Evolutionary conservation across 306 rosid species (phyloP), one percentile per base, ranked within the genome.

Genomic region (Phaseolus lunatus): DNA sequence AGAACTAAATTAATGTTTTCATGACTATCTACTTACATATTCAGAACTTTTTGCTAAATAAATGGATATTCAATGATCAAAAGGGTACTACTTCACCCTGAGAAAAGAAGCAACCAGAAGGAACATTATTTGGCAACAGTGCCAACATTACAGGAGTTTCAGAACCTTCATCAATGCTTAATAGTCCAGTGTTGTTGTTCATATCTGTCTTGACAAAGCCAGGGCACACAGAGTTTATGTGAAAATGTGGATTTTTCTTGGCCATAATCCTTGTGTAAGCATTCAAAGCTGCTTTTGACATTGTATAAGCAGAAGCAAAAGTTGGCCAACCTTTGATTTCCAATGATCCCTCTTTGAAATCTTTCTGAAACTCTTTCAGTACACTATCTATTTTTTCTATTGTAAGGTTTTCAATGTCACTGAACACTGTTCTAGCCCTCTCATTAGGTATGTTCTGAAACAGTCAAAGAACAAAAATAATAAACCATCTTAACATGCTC

Each of bases 161-260:
- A 57, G 76, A 73, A 64, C 84, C 88, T 35, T 85, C 88, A 35
- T 85, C 88, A 26, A 85, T 64, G 79, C 80, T 70, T 29, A 85
- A 58, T 9, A 4, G 16, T 37, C 88, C 88, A 35, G 59, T 39
- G 27, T 82, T 78, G 22, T 10, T 16, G 78, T 47, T 85, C 18
- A 85, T 78, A 71, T 85, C 86, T 27, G 88, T 85, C 61, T 78
- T 85, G 10, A 82, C 86, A 70, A 58, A 85, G 27, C 86, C 88
- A 63, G 88, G 88, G 45, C 86, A 85, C 22, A 85, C 82, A 48
- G 69, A 70, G 56, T 85, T 85, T n/a, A 82, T 71, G 19, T 44
- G 49, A 23, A 78, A 74, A 72, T 9, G 35, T 11, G 88, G 82
- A 65, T 47, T 78, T 26, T 67, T 85, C 71, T 50, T 82, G 23